Conservation (phyloP, 371 early-diverging fungal genomes). For the Haplosporangium sp. region DNA sequence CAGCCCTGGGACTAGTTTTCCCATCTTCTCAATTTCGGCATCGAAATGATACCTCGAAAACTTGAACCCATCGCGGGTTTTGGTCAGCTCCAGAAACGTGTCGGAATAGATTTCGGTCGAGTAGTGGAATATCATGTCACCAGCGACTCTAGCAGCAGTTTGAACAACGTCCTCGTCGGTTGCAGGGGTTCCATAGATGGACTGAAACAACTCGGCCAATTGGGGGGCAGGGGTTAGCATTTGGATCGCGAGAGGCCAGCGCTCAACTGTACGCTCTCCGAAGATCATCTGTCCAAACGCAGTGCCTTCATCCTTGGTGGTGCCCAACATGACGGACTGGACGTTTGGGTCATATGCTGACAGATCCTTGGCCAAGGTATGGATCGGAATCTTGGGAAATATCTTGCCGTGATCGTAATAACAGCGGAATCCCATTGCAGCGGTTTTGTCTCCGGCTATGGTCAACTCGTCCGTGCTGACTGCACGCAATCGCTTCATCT, state of each 20-base stretch:
- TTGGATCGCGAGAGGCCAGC: not conserved
- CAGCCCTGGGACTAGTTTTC: not conserved
- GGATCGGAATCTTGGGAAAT: not conserved
- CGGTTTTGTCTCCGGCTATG: too few species aligned
- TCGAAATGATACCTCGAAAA: not conserved
- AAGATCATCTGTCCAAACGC: not conserved
- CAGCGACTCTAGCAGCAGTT: not conserved
- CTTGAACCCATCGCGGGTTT: not conserved
- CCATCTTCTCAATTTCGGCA: not conserved
- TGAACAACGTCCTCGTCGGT: not conserved
- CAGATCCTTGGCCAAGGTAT: not conserved
- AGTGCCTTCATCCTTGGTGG: slow-evolving; percentile 8
- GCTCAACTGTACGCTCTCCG: not conserved
- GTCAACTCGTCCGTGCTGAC: slow-evolving; percentile 14
- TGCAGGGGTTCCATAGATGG: slow-evolving; percentile 5
- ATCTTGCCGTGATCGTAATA: not conserved
- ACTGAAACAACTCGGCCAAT: not conserved
- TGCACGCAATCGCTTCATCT: slow-evolving; percentile 21
- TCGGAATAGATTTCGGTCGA: not conserved
- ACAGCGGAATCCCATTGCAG: not conserved
- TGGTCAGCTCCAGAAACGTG: not conserved
- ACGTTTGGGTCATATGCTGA: not conserved
- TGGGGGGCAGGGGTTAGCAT: not conserved
- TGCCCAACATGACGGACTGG: not conserved
- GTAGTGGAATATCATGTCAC: slow-evolving; percentile 6